Evolutionary conservation across 805 yeast species (phyloP), one percentile per base, ranked within the genome.

Genomic region (Ogataea methylovora): DNA sequence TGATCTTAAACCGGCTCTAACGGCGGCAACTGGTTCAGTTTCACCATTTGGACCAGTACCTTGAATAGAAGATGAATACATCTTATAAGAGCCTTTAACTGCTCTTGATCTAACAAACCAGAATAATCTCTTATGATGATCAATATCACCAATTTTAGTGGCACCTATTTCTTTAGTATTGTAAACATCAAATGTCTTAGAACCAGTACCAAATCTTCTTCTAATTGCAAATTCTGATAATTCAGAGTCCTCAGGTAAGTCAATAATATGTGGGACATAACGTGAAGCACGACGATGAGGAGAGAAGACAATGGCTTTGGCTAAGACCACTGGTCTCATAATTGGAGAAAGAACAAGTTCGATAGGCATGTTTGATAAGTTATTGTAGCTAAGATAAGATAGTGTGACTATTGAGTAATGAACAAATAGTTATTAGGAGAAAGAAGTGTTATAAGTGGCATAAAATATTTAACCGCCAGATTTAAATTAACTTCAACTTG

Each of bases 101-200:
- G 81, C 79, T 41, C 81, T 63, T n/a, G 82, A 75, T 43, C 82
- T 62, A 12, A 63, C 65, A 58, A 73, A 70, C 68, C 74, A 69
- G 46, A 68, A 74, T 13, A 73, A 43, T 20, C 70, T 55, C 29
- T 70, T 57, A 12, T 56, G 53, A n/a, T 67, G 62, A 31, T 71
- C 66, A 4, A 54, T 46, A 14, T 70, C 60, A 4, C 71, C 71
- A 31, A 54, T 37, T 8, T 68, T 63, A 3, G 58, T 55, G 7
- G 56, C 39, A 9, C 48, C 51, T 16, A 62, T 65, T 13, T 54
- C 52, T 19, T 60, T 46, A n/a, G 71, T 62, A 24, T 30, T 20
- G 44, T 58, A 74, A 9, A 76, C 83, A 41, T 72, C 75, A 44
- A 67, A 70, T 4, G 65, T 59, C 41, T 75, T 75, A 19, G 76